phyloP scores from a whole-genome alignment of 768 basidiomycete genomes.

The Inosperma sp. region DNA sequence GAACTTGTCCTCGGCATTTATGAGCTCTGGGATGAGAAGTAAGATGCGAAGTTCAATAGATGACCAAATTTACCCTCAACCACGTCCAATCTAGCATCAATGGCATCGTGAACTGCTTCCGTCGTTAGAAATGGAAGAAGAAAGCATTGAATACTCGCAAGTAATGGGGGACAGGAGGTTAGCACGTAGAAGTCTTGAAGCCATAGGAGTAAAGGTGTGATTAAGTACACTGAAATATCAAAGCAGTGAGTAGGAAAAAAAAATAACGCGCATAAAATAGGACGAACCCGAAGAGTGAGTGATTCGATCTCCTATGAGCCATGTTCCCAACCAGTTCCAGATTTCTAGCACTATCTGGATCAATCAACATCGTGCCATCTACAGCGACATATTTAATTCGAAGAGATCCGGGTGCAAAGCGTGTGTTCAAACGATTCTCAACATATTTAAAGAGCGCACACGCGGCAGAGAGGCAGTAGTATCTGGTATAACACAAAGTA shows the following conservation, averaged over 20 bases:
- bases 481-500: constrained; percentile 42
- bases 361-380: constrained; percentile 94
- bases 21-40: no score
- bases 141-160: constrained; percentile 33
- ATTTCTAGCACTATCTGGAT: constrained; percentile 81
- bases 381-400: constrained; percentile 72
- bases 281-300: constrained; percentile 76
- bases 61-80: constrained; percentile 60
- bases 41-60: no score
- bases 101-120: constrained; percentile 48
- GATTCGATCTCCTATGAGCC: constrained; percentile 55
- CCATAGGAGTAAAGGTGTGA: constrained; percentile 89
- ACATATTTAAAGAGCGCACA: constrained; percentile 86
- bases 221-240: constrained; percentile 54
- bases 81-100: constrained; percentile 80
- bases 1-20: constrained; percentile 72
- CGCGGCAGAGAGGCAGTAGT: constrained; percentile 82
- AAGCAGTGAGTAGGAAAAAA: neutral
- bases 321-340: constrained; percentile 85
- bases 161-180: constrained; percentile 82
- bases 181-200: constrained; percentile 67
- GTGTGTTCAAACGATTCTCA: constrained; percentile 62
- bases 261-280: constrained; percentile 28
- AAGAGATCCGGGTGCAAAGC: constrained; percentile 66
- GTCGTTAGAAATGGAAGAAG: constrained; percentile 2